These are phyloP conservation scores for Aquilaria sinensis DNA, from an alignment of 345 rosid genomes.

Conservation along the genomic window DNA sequence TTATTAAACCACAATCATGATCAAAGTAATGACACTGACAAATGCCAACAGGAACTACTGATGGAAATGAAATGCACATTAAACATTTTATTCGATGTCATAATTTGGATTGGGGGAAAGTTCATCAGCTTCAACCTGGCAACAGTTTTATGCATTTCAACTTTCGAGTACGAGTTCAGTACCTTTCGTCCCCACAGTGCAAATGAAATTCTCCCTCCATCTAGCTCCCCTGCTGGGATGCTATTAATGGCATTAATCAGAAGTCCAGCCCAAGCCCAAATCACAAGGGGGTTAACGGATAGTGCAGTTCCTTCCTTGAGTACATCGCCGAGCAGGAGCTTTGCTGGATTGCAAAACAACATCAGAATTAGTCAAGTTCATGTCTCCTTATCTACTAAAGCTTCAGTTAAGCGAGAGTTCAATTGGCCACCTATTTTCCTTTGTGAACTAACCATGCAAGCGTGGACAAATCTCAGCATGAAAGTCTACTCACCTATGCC, in stretches of 20 bases:
- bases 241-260: conserved; percentile 92
- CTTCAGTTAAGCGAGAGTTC: no score
- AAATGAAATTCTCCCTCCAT: conserved; percentile 79
- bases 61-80: no score
- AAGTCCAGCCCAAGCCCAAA: conserved; percentile 97
- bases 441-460: neutral
- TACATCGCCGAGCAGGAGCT: conserved; percentile 74
- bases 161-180: conserved; percentile 2
- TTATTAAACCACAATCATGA: neutral
- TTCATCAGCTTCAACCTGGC: no score
- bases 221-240: conserved; percentile 95
- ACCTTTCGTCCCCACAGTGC: conserved; percentile 99
- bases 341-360: conserved; percentile 40
- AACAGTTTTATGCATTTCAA: neutral
- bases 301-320: conserved; percentile 85
- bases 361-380: neutral
- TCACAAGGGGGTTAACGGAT: conserved; percentile 76
- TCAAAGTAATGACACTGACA: neutral
- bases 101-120: no score
- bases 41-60: no score
- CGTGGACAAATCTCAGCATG: neutral
- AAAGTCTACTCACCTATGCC: conserved; percentile 62
- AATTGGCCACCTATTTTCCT: no score
- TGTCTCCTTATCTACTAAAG: no score
- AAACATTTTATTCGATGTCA: no score